Evolutionary conservation across 495 filamentous ascomycete species (phyloP), one percentile per base, ranked within the genome.

Genomic region (Hyaloscypha bicolor): DNA sequence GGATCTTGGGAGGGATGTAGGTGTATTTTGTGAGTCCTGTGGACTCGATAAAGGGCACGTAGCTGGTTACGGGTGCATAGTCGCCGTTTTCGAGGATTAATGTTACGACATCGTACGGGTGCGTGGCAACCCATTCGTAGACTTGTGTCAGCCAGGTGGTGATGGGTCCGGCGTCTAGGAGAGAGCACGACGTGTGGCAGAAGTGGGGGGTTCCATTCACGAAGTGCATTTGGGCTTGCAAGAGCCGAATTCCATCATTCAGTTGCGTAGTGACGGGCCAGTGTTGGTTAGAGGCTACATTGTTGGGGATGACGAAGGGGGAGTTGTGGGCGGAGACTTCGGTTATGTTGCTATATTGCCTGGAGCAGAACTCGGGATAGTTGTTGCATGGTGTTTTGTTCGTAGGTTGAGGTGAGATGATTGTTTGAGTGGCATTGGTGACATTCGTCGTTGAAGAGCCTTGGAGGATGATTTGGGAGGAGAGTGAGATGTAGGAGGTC

Each of bases 71-170:
- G 4, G 52, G 25, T 19, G 9, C 56, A 59, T 72, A 91, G 78
- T 93, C 91, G 4, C 68, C 71, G 76, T 98, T 98, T 32, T 89
- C 92, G 51, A 98, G 85, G 6, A 98, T 79, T 63, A 97, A 87
- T 4, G 93, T 97, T 16, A 98, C 86, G 3, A 97, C 89, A 69
- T 98, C 94, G 76, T 92, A 96, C 0, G 93, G 94, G 69, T 98
- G 87, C 1, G 75, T 73, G 6, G 79, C 78, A n/a, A 98, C 85
- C 94, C 94, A 98, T 55, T 77, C 71, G 60, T 81, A 81, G 29
- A 98, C 90, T 9, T 77, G 79, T 1, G 77, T 79, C 42, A 98
- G 86, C 79, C 93, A 95, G 45, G 83, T 80, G 63, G 92, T 87
- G 37, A 96, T 87, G 11, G 91, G 87, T 0, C 94, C 94, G 6